Conservation (phyloP, 2,329 filamentous ascomycete species). For the Colletotrichum spinosum region DNA sequence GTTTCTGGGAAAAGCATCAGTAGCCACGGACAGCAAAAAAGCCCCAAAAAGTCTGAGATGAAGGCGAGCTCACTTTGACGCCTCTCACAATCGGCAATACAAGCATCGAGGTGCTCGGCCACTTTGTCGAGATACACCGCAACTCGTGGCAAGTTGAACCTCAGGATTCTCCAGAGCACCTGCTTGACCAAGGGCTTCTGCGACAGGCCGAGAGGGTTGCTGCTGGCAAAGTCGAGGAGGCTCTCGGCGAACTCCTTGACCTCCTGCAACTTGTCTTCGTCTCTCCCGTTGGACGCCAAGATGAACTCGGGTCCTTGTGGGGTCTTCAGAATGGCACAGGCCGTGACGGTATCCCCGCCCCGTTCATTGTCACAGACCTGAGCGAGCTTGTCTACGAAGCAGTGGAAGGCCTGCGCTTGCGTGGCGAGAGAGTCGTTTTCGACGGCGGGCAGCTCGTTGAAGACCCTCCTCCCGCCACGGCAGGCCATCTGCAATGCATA, state of each 20-base stretch:
- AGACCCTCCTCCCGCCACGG: not conserved
- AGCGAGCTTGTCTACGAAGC: conserved; percentile 45
- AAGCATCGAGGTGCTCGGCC: not conserved
- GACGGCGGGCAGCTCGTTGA: not conserved
- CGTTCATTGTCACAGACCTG: conserved; percentile 45
- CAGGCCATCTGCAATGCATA: conserved; percentile 40
- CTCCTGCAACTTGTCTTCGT: not conserved
- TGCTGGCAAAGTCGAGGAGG: not conserved
- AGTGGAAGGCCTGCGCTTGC: conserved; percentile 42
- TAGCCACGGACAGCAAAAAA: too few relatives aligned
- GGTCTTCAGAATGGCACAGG: conserved; percentile 44
- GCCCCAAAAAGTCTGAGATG: too few relatives aligned
- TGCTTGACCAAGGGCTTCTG: conserved; percentile 3
- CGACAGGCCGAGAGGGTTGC: not conserved
- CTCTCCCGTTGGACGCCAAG: conserved; percentile 45
- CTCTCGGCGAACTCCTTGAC: conserved; percentile 2
- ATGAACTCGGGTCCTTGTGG: conserved; percentile 43
- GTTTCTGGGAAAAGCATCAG: too few relatives aligned
- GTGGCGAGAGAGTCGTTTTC: conserved; percentile 25
- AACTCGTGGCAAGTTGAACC: conserved; percentile 23
- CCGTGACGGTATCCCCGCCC: conserved; percentile 46
- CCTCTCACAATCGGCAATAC: conserved; percentile 5
- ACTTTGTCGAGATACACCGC: conserved; percentile 3
- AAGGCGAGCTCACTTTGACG: not conserved
- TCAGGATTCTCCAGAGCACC: conserved; percentile 9